phyloP scores from a whole-genome alignment of 2,329 filamentous ascomycete genomes.

The Aspergillus calidoustus region DNA sequence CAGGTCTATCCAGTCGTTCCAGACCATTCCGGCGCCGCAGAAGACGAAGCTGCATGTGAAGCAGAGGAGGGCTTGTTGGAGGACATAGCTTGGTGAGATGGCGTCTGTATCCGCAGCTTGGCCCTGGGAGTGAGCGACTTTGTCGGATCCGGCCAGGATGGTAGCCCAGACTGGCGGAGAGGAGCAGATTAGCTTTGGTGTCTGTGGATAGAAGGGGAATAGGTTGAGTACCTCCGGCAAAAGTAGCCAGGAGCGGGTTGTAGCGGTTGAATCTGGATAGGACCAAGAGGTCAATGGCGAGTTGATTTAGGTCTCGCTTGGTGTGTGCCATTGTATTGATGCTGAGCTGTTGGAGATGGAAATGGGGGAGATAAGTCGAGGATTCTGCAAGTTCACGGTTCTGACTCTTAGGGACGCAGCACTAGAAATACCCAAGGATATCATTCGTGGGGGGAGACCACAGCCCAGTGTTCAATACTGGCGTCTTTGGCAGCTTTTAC shows the following conservation, averaged over 20 bases:
- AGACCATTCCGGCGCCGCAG: constrained; percentile 37
- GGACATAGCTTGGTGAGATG: constrained; percentile 17
- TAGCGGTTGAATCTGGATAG: constrained; percentile 15
- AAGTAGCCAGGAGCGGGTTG: constrained; percentile 12
- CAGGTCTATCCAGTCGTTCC: constrained; percentile 37
- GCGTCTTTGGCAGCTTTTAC: background rate
- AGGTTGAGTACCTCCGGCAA: constrained; percentile 5
- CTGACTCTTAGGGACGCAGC: background rate
- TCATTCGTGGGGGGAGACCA: background rate
- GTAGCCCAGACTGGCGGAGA: constrained; percentile 8
- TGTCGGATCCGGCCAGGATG: constrained; percentile 5
- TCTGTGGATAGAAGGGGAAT: background rate
- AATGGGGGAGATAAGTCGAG: background rate
- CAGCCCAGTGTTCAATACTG: background rate
- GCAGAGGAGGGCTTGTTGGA: constrained; percentile 28
- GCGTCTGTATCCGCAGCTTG: background rate
- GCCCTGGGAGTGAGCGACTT: background rate
- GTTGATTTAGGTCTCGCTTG: background rate
- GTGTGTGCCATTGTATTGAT: background rate
- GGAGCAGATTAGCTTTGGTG: background rate
- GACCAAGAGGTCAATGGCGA: constrained; percentile 7
- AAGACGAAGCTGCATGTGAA: constrained; percentile 31
- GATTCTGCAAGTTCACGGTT: background rate
- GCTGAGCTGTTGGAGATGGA: too few relatives aligned
- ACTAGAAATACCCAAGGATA: background rate